Evolutionary conservation across 2,329 filamentous ascomycete genomes (phyloP).

Genomic region (Amphichorda felina): DNA sequence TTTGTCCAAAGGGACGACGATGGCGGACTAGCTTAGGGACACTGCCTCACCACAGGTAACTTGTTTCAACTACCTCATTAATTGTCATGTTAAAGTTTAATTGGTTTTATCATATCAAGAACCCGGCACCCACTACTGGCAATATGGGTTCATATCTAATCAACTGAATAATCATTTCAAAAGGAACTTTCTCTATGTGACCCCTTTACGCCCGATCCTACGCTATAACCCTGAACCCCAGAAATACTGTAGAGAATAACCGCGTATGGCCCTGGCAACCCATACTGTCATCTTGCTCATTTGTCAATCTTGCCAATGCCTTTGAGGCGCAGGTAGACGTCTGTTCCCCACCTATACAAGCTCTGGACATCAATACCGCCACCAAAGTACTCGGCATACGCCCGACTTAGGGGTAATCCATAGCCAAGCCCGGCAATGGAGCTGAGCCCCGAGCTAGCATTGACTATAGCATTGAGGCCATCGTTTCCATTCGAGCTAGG

Average conservation of each 20-base stretch:
- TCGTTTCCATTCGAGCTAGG: slow-evolving; percentile 26
- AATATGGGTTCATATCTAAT: slow-evolving; percentile 2
- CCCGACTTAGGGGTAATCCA: slow-evolving; percentile 77
- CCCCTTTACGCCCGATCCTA: no score
- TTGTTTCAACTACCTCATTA: no score
- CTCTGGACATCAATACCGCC: slow-evolving; percentile 94
- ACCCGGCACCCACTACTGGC: background rate
- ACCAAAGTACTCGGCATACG: slow-evolving; percentile 97
- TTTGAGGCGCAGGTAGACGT: slow-evolving; percentile 55
- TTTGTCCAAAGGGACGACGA: no score
- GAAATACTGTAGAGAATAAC: no score
- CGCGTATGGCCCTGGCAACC: no score
- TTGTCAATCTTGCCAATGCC: slow-evolving; percentile 44
- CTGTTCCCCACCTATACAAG: slow-evolving; percentile 80
- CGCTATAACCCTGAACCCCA: no score
- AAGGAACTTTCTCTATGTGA: no score
- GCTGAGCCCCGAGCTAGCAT: slow-evolving; percentile 58
- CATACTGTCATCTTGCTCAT: background rate
- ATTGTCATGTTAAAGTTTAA: no score
- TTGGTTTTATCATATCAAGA: background rate
- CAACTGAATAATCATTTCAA: background rate
- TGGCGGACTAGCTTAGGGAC: no score
- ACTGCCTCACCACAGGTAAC: no score
- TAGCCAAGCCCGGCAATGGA: slow-evolving; percentile 92
- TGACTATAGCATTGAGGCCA: slow-evolving; percentile 64